Conservation (phyloP, 208 protist genomes). For the Trypanosoma rangeli region DNA sequence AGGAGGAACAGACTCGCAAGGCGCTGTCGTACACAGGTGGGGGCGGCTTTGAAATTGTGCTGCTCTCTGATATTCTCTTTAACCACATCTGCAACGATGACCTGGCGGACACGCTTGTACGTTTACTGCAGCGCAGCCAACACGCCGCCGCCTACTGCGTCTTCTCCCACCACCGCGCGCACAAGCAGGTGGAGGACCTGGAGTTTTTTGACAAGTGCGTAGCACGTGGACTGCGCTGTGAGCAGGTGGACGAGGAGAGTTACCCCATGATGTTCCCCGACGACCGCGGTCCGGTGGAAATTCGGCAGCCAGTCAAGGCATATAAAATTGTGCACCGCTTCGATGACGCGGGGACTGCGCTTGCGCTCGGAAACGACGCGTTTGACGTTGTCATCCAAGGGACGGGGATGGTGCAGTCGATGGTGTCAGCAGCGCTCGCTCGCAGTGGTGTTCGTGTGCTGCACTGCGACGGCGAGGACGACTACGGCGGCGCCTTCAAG, state of each 20-base stretch:
- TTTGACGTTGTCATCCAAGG: slow-evolving; percentile 90
- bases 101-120: slow-evolving; percentile 67
- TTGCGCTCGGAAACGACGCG: slow-evolving; percentile 28
- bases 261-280: slow-evolving; percentile 91
- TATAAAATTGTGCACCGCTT: slow-evolving; percentile 69
- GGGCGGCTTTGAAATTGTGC: slow-evolving; percentile 72
- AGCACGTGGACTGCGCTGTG: slow-evolving; percentile 63
- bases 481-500: slow-evolving; percentile 75
- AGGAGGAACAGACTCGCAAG: slow-evolving; percentile 63
- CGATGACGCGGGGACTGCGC: slow-evolving; percentile 46
- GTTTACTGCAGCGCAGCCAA: slow-evolving; percentile 37
- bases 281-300: slow-evolving; percentile 70
- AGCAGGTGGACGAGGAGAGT: slow-evolving; percentile 75
- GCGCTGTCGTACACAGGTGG: slow-evolving; percentile 60
- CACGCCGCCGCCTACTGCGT: slow-evolving; percentile 82
- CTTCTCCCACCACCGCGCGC: slow-evolving; percentile 88
- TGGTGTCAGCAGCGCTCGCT: slow-evolving; percentile 80
- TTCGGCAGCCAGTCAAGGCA: slow-evolving; percentile 80
- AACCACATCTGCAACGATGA: slow-evolving; percentile 91
- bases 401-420: slow-evolving; percentile 83
- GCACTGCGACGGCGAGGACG: slow-evolving; percentile 83
- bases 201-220: slow-evolving; percentile 89
- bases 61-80: slow-evolving; percentile 92
- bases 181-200: slow-evolving; percentile 81
- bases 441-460: slow-evolving; percentile 86